Conservation (phyloP, 352 stramenopile genomes). For the Globisporangium viniferum region DNA sequence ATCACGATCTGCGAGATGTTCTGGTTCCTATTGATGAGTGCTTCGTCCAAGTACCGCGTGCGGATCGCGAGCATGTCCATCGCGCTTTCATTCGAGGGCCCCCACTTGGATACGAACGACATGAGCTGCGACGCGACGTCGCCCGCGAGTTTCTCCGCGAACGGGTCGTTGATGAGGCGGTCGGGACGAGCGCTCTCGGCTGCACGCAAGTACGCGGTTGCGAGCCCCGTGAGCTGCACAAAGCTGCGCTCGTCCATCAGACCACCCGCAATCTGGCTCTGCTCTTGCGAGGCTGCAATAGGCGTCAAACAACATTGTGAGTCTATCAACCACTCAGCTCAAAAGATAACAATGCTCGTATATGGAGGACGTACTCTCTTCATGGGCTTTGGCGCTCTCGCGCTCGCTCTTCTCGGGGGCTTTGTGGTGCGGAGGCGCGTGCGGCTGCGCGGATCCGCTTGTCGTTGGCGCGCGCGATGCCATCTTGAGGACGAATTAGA, state of each 20-base stretch:
- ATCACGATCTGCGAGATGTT: constrained; percentile 20
- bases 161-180: constrained; percentile 21
- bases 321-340: background rate
- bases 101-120: constrained; percentile 14
- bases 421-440: background rate
- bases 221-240: constrained; percentile 13
- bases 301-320: background rate
- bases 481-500: constrained; percentile 6
- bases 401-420: constrained; percentile 1
- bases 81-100: background rate
- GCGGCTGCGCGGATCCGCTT: constrained; percentile 8
- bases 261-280: background rate
- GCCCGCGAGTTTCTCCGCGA: constrained; percentile 16
- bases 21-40: constrained; percentile 6
- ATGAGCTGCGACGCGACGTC: constrained; percentile 4
- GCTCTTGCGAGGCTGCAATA: background rate
- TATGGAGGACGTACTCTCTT: background rate
- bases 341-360: background rate
- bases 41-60: constrained; percentile 24
- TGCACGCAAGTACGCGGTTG: constrained; percentile 21
- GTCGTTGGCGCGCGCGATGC: constrained; percentile 8
- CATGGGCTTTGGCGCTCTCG: background rate
- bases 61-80: constrained; percentile 19
- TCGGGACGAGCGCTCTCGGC: constrained; percentile 17
- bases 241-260: constrained; percentile 3